These are phyloP conservation scores for Pseudozyma sp. DNA, from an alignment of 1,284 basidiomycete genomes.

Conservation along the genomic window DNA sequence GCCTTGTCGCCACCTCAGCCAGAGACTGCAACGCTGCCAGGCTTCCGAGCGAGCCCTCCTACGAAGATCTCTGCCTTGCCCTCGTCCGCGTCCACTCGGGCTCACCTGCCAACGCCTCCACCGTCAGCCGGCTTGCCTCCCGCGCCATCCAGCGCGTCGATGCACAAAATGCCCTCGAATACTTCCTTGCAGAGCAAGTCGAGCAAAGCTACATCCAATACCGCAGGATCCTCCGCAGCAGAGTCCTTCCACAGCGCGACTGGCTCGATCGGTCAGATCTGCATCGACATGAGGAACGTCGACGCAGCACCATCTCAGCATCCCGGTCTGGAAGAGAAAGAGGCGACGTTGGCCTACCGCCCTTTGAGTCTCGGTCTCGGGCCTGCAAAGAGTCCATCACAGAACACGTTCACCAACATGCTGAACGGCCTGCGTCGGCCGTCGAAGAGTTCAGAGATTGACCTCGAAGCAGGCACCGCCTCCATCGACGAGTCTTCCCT, in stretches of 20 bases:
- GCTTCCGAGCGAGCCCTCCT: conserved; percentile 19
- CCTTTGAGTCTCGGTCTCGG: conserved; percentile 48
- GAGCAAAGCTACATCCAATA: conserved; percentile 18
- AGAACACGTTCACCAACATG: conserved; percentile 40
- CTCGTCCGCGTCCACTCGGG: conserved; percentile 14
- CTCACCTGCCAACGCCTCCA: conserved; percentile 36
- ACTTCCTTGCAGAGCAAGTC: conserved; percentile 41
- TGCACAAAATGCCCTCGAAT: conserved; percentile 34
- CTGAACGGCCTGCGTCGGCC: conserved; percentile 26
- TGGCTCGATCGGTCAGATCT: conserved; percentile 32
- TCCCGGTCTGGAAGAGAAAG: conserved; percentile 6
- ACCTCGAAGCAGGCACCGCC: conserved; percentile 35
- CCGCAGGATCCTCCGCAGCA: conserved; percentile 4
- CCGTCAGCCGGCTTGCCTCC: conserved; percentile 41
- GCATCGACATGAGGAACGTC: conserved; percentile 31
- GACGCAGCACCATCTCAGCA: conserved; percentile 12
- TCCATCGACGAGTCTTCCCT: conserved; percentile 19
- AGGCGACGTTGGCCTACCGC: conserved; percentile 23
- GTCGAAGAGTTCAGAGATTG: conserved; percentile 11
- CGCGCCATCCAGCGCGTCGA: conserved; percentile 26
- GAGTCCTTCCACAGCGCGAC: conserved; percentile 43
- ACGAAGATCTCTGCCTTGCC: conserved; percentile 8
- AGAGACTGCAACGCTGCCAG: conserved; percentile 25
- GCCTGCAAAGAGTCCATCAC: conserved; percentile 36
- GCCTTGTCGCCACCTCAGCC: conserved; percentile 34